Conservation (phyloP, 257 asterid genomes). For the Plectranthus barbatus region DNA sequence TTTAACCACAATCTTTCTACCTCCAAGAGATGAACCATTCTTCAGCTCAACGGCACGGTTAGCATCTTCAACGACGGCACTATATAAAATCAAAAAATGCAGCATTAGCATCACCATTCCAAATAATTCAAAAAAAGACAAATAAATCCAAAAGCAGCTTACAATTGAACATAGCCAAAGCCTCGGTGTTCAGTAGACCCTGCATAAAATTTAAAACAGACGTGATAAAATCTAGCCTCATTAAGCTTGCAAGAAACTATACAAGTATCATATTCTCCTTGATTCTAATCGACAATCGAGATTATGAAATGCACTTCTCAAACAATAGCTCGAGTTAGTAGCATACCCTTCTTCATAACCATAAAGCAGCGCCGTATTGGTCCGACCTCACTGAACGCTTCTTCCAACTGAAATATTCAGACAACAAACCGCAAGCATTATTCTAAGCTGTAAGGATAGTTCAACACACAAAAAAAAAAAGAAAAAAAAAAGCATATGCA, state of each 20-base stretch:
- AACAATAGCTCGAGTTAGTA: constrained; percentile 1
- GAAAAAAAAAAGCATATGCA: not conserved
- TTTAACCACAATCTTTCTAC: constrained; percentile 74
- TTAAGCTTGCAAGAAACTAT: not conserved
- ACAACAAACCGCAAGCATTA: constrained; percentile 1
- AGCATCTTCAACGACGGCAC: constrained; percentile 86
- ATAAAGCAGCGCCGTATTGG: constrained; percentile 85
- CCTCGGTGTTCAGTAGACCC: constrained; percentile 88
- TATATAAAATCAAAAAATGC: constrained; percentile 16
- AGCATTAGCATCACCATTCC: constrained; percentile 3
- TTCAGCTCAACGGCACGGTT: constrained; percentile 74
- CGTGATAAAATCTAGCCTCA: not conserved
- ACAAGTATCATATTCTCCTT: not conserved
- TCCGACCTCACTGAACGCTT: constrained; percentile 85
- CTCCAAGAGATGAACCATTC: constrained; percentile 66
- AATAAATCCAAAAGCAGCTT: constrained; percentile 22
- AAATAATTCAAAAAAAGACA: not conserved
- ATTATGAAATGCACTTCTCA: not conserved
- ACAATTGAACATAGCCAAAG: constrained; percentile 94
- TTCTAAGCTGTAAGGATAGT: not conserved
- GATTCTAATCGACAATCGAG: not conserved
- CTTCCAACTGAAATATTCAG: constrained; percentile 57
- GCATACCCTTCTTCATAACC: constrained; percentile 76
- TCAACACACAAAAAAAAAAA: not conserved
- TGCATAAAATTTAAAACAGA: constrained; percentile 11